A percentile compares a stretch with the other conserved stretches of the same genome.
Evolutionary conservation across 192 early-diverging fungal species (phyloP).

Genomic region (Backusella psychrophila): DNA sequence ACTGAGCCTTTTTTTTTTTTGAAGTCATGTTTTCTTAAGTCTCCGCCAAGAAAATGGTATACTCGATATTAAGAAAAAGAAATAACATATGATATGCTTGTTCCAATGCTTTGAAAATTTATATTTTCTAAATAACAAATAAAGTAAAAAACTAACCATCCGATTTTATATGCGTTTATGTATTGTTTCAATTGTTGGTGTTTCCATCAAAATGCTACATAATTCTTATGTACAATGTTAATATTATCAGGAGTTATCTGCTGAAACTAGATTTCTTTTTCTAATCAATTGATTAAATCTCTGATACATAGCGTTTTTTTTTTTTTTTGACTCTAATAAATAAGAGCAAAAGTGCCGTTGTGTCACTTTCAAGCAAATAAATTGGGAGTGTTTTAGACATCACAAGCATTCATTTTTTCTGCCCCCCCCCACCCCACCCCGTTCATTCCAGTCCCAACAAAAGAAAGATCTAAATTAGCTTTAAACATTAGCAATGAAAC

Average conservation of each 20-base stretch:
- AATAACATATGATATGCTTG: not conserved
- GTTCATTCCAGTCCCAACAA: not conserved
- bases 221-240: not conserved
- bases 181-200: not conserved
- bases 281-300: not conserved
- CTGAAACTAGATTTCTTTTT: not conserved
- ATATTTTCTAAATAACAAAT: not conserved
- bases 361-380: not conserved
- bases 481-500: not conserved
- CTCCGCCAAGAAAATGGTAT: not conserved
- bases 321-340: not conserved
- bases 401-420: not conserved
- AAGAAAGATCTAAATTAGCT: not conserved
- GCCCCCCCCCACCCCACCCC: not conserved
- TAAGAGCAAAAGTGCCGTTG: not conserved
- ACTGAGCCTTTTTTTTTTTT: not conserved
- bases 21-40: not conserved
- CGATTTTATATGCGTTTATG: not conserved
- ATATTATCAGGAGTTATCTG: not conserved
- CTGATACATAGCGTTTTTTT: not conserved
- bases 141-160: not conserved
- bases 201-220: not conserved
- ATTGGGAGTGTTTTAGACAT: not conserved
- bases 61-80: not conserved
- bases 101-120: not conserved